A percentile compares a stretch with the other conserved stretches of the same genome.
Evolutionary conservation across 2,329 filamentous ascomycete species (phyloP).

Genomic region (Huntiella bhutanensis): DNA sequence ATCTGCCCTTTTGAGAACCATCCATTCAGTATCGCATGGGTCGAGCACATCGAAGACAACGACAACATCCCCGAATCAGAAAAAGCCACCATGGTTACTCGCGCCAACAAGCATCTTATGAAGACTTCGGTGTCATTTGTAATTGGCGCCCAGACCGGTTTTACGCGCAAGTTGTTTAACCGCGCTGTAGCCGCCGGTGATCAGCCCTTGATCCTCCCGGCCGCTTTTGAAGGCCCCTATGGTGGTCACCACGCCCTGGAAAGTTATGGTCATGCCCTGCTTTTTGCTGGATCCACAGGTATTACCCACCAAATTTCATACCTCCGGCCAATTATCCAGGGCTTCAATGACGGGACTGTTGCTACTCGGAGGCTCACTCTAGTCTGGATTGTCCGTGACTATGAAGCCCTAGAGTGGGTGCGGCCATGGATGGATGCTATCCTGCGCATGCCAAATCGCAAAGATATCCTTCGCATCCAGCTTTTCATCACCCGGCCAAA

Average conservation of each 20-base stretch:
- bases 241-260: conserved; percentile 65
- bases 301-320: conserved; percentile 93
- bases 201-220: conserved; percentile 41
- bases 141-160: conserved; percentile 70
- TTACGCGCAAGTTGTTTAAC: conserved; percentile 67
- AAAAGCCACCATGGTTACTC: conserved; percentile 21
- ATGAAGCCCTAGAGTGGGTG: conserved; percentile 83
- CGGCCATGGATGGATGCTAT: conserved; percentile 64
- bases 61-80: conserved; percentile 23
- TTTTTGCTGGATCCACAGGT: conserved; percentile 82
- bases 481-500: conserved; percentile 81
- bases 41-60: conserved; percentile 31
- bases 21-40: conserved; percentile 64
- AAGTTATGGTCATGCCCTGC: conserved; percentile 79
- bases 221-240: conserved; percentile 80
- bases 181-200: conserved; percentile 37
- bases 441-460: conserved; percentile 58
- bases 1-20: conserved; percentile 54
- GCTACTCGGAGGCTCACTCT: conserved; percentile 68
- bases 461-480: conserved; percentile 68
- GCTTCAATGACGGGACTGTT: conserved; percentile 49
- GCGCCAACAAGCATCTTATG: conserved; percentile 23
- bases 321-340: conserved; percentile 55
- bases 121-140: conserved; percentile 55
- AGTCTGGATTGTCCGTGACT: conserved; percentile 83